Evolutionary conservation across 768 basidiomycete genomes (phyloP), one percentile per base, ranked within the genome.

Genomic region (Phlebiopsis flavidoalba): DNA sequence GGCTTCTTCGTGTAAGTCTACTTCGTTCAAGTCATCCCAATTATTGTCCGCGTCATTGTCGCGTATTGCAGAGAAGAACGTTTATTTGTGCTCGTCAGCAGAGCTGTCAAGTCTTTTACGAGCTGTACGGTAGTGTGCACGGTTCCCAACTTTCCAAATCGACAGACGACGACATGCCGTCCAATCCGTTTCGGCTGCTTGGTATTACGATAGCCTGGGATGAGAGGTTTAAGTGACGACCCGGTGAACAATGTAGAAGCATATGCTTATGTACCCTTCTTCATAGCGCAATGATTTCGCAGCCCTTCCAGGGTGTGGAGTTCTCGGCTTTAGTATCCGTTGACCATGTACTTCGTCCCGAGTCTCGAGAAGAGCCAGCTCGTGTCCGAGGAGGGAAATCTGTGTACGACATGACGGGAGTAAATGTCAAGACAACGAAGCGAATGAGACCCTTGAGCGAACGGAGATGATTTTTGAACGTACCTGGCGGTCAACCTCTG

Each of bases 31-130:
- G 17, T 63, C 58, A n/a, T 57, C 49, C 62, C 62, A 63, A 48
- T 63, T 36, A 26, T 63, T 63, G 48, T 63, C 62, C 40, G 31
- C 52, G 47, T 63, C 62, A 8, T 31, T 36, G 50, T 58, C 61
- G 8, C 56, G 26, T 5, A 63, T 45, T n/a, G 51, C 36, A 11
- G 57, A 51, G n/a, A 63, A 59, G 10, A 56, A 50, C 4, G 48
- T n/a, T n/a, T n/a, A n/a, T n/a, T n/a, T 57, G 31, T 24, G 52
- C n/a, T 54, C 46, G n/a, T 59, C 58, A 12, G 24, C 46, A 5
- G 58, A 22, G n/a, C 40, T 59, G 15, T 31, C 7, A 4, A 53
- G 58, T 14, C 37, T 21, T 43, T 21, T 50, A 17, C 22, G 45
- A 8, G 11, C 12, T 46, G 36, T 12, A 17, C 17, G 26, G 10